phyloP scores from a whole-genome alignment of 495 filamentous ascomycete genomes.

The Trichoderma asperelloides region DNA sequence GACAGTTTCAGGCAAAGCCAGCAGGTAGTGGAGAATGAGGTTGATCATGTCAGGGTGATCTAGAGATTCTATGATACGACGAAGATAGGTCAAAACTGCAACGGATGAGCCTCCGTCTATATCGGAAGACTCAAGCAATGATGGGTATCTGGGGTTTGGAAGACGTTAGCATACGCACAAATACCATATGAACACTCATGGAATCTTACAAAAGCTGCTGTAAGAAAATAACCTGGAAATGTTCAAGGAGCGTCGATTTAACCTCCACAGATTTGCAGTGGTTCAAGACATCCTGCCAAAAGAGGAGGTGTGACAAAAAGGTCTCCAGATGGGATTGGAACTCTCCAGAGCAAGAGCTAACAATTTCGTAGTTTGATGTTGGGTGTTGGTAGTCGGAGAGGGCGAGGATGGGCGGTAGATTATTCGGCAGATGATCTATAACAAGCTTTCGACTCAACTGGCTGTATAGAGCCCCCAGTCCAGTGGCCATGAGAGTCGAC shows the following conservation, averaged over 20 bases:
- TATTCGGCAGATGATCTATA: constrained; percentile 50
- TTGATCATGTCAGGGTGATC: constrained; percentile 89
- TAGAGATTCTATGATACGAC: constrained; percentile 78
- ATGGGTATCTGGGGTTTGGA: constrained; percentile 64
- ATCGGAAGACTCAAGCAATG: constrained; percentile 91
- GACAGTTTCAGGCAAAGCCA: constrained; percentile 48
- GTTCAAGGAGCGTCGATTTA: constrained; percentile 83
- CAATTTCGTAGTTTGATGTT: constrained; percentile 53
- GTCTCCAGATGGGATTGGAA: constrained; percentile 79
- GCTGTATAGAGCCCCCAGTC: constrained; percentile 90
- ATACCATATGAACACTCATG: background rate
- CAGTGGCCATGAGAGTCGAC: constrained; percentile 93
- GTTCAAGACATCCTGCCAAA: constrained; percentile 97
- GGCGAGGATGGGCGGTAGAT: constrained; percentile 71
- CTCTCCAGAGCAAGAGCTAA: constrained; percentile 56
- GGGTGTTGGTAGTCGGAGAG: constrained; percentile 73
- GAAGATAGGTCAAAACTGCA: constrained; percentile 88
- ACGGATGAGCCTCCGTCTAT: constrained; percentile 93
- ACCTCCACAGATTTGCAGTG: constrained; percentile 89
- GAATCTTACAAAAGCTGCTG: constrained; percentile 80
- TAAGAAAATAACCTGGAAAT: constrained; percentile 94
- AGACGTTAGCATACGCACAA: constrained; percentile 16
- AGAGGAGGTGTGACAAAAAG: constrained; percentile 87
- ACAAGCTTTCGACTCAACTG: constrained; percentile 75
- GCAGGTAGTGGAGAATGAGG: constrained; percentile 84